A percentile compares a stretch with the other conserved stretches of the same genome.
Evolutionary conservation across 768 basidiomycete genomes (phyloP).

Genomic region (Agrocybe chaxingu): DNA sequence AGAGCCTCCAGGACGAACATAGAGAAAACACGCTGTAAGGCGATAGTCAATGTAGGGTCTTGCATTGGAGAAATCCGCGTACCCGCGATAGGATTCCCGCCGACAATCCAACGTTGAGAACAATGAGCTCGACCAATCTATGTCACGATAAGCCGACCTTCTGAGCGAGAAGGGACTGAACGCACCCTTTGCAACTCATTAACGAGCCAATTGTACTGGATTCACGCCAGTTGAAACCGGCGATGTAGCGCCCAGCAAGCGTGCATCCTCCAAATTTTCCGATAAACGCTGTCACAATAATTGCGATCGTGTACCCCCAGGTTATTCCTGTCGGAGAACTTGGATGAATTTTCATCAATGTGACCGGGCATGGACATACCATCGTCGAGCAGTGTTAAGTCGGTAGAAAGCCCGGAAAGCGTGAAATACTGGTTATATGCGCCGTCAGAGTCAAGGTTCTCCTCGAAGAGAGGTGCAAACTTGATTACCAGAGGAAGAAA

Average conservation of each 20-base stretch:
- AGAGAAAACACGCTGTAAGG: conserved; percentile 68
- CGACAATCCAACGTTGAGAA: conserved; percentile 87
- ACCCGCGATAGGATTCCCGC: conserved; percentile 73
- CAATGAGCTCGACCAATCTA: conserved; percentile 89
- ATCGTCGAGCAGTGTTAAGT: conserved; percentile 79
- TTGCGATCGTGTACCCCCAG: conserved; percentile 87
- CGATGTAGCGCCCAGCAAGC: conserved; percentile 58
- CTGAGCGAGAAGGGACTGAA: background rate
- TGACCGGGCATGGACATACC: conserved; percentile 35
- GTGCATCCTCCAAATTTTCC: conserved; percentile 91
- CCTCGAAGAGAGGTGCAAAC: background rate
- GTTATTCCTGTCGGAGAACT: conserved; percentile 49
- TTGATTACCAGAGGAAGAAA: conserved; percentile 77
- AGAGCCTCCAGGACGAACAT: conserved; percentile 93
- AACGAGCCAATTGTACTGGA: conserved; percentile 80
- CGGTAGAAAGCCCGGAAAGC: conserved; percentile 83
- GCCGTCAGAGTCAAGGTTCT: background rate
- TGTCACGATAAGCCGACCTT: background rate
- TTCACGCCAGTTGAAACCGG: conserved; percentile 81
- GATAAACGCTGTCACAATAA: conserved; percentile 71
- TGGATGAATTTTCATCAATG: background rate
- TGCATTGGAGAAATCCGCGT: conserved; percentile 2
- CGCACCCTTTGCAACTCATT: conserved; percentile 94
- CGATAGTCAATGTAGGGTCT: background rate
- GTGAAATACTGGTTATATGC: conserved; percentile 74